Evolutionary conservation across 1,139 yeast species (phyloP).

Genomic region (Lodderomyces parapsilosis): DNA sequence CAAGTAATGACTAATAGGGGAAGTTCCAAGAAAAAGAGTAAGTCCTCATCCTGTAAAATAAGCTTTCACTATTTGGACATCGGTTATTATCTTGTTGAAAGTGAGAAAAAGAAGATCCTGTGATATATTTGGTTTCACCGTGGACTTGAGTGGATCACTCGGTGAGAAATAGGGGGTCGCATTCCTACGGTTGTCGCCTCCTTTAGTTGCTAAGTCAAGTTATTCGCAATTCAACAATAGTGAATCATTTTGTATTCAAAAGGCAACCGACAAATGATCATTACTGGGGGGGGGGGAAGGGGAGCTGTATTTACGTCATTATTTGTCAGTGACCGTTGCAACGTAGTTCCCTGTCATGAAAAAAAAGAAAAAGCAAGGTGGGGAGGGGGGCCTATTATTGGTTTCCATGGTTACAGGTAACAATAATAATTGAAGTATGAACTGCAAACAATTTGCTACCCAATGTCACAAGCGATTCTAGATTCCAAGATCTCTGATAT

Average conservation of each 20-base stretch:
- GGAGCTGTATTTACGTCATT: no score
- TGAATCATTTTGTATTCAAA: no score
- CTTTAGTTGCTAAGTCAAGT: no score
- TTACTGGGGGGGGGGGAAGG: no score
- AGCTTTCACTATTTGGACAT: neutral
- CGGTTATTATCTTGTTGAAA: neutral
- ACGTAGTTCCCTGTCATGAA: neutral
- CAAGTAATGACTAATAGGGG: neutral
- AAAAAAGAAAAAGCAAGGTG: neutral
- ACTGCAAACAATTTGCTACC: neutral
- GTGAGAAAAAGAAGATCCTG: neutral
- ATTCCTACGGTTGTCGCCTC: no score
- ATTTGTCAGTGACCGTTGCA: neutral
- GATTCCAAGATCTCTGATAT: no score
- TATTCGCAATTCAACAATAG: no score
- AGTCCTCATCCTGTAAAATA: no score
- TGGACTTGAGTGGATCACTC: no score
- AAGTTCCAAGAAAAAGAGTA: neutral
- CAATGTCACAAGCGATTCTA: neutral
- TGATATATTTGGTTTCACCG: neutral
- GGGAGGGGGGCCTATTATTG: neutral
- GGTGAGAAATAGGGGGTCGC: no score
- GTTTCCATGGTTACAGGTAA: constrained; percentile 1
- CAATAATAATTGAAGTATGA: neutral
- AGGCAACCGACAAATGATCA: no score